Evolutionary conservation across 148 eudicot species (phyloP), one percentile per base, ranked within the genome.

Genomic region (Rhododendron kiyosumense): DNA sequence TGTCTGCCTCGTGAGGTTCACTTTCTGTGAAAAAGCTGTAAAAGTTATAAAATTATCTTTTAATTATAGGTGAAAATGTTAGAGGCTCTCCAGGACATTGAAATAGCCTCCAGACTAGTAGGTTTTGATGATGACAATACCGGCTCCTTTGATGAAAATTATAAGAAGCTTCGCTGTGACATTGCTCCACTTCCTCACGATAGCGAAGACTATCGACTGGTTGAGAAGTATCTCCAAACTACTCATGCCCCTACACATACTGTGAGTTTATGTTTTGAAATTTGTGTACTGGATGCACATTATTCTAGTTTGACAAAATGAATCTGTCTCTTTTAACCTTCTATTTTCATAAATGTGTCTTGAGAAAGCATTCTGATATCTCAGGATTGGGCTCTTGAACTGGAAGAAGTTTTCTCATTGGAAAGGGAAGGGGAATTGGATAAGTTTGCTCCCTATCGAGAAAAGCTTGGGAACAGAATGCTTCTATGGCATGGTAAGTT

Each of bases 191-290:
- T 97, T 87, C 88, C 93, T 77, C 98, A 93, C 83, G 92, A 94
- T 84, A 91, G 92, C 81, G 96, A 97, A 85, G 98, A 97, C 73
- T 97, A 86, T 91, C 92, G 38, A 78, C 88, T 97, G 89, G 93
- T 97, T 74, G 93, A 97, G 92, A 95, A 95, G 88, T 97, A 95
- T 90, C 98, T 97, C 78, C 94, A 94, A 57, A 93, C 90, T 81
- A 97, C 99, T 78, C 99, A 97, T 91, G 99, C 99, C 65, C 99
- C 99, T 65, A 97, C 99, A 34, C 99, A 97, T 91, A 95, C 95
- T 85, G 99, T 97, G 85, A 61, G 94, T 92, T 36, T 52, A 71
- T 73, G 24, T 81, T 81, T 43, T 36, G 34, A 24, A 17, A 24
- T 34, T 28, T 36, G 22, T n/a, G 67, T 59, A 20, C 20, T 49